phyloP scores from a whole-genome alignment of 768 basidiomycete species.

The Xanthoconium stramineum region DNA sequence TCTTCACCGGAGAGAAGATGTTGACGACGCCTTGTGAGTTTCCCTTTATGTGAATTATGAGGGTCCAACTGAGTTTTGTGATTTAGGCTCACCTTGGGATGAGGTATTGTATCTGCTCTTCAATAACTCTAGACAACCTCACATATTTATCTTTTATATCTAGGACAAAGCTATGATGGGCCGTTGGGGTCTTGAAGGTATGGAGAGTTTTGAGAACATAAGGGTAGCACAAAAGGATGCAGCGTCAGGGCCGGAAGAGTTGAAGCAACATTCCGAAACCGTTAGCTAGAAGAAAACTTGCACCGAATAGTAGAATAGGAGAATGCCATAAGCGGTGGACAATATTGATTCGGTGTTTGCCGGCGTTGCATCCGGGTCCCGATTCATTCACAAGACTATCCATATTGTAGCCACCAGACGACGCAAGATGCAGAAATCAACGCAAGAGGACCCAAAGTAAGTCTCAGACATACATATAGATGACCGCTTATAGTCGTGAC shows the following conservation, averaged over 20 bases:
- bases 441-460: constrained; percentile 33
- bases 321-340: neutral
- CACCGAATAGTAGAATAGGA: neutral
- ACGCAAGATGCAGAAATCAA: constrained; percentile 27
- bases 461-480: constrained; percentile 1
- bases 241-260: constrained; percentile 11
- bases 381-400: too few relatives aligned
- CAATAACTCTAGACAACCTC: neutral
- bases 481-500: constrained; percentile 6
- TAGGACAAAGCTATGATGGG: constrained; percentile 92
- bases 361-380: constrained; percentile 9
- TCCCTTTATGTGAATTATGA: neutral
- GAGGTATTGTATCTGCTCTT: constrained; percentile 47
- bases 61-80: constrained; percentile 6
- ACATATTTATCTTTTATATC: neutral
- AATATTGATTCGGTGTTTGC: constrained; percentile 20
- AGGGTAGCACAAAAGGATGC: constrained; percentile 56
- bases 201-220: constrained; percentile 83
- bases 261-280: neutral
- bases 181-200: constrained; percentile 89
- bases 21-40: constrained; percentile 90
- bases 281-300: neutral
- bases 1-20: constrained; percentile 99
- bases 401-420: neutral
- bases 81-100: constrained; percentile 87